Percentiles rank a stretch among this genome's conserved stretches.
phyloP scores from a whole-genome alignment of 139 green algal genomes.

The Closterium sp. region DNA sequence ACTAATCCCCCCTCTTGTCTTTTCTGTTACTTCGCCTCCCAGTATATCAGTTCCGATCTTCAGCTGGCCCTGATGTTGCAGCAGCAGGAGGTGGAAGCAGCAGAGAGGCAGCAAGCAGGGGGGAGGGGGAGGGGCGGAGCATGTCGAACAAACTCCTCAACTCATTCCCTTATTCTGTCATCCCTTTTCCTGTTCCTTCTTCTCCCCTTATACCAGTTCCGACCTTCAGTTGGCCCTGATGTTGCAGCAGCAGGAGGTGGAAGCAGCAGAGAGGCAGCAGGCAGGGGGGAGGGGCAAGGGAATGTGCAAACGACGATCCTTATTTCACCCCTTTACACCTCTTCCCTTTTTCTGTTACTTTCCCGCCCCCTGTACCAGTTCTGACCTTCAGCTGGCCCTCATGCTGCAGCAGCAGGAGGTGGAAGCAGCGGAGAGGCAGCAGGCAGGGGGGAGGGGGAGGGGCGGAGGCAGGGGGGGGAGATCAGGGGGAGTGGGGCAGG shows the following conservation, averaged over 20 bases:
- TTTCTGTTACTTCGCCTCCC: background rate
- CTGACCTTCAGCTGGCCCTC: constrained; percentile 15
- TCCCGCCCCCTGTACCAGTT: background rate
- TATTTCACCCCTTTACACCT: background rate
- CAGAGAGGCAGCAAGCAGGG: background rate
- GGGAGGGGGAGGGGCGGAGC: background rate
- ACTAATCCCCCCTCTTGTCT: no score
- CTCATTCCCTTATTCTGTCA: no score
- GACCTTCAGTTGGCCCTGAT: constrained; percentile 18
- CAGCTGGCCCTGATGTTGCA: constrained; percentile 24
- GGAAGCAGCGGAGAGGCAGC: background rate
- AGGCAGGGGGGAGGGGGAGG: background rate
- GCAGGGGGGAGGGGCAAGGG: background rate
- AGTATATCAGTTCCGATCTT: constrained; percentile 7
- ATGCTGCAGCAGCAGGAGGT: constrained; percentile 33
- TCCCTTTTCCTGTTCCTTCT: background rate
- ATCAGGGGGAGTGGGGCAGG: background rate
- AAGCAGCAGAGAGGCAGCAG: constrained; percentile 7
- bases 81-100: constrained; percentile 26
- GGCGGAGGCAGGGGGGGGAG: background rate
- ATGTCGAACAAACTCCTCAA: no score
- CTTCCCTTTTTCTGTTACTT: background rate
- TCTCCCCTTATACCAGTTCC: constrained; percentile 5
- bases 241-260: constrained; percentile 33
- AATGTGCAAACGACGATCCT: no score